Evolutionary conservation across 805 yeast species (phyloP).

Genomic region (Metschnikowia vanudenii): DNA sequence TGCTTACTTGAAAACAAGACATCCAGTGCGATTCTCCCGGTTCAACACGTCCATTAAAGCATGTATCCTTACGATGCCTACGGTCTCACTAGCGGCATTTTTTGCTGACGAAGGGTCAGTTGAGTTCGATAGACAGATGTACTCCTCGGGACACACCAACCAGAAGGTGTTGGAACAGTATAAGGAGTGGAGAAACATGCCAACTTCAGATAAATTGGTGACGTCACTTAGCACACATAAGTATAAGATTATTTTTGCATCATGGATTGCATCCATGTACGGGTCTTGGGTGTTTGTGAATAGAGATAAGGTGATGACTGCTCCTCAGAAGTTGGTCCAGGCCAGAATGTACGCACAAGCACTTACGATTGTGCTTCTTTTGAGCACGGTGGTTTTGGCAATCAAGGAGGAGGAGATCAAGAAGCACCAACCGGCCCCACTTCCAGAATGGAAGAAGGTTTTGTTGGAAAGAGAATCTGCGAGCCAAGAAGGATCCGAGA

Average conservation of each 20-base stretch:
- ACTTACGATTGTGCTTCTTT: slow-evolving; percentile 27
- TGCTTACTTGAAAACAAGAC: slow-evolving; percentile 32
- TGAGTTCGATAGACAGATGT: slow-evolving; percentile 41
- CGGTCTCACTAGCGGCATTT: slow-evolving; percentile 37
- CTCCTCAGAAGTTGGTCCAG: slow-evolving; percentile 29
- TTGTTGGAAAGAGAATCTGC: slow-evolving; percentile 16
- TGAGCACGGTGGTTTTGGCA: slow-evolving; percentile 28
- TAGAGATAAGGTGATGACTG: slow-evolving; percentile 28
- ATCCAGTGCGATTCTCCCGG: slow-evolving; percentile 32
- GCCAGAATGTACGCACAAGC: slow-evolving; percentile 34
- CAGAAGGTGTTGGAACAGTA: slow-evolving; percentile 33
- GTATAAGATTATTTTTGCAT: slow-evolving; percentile 34
- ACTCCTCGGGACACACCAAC: slow-evolving; percentile 30
- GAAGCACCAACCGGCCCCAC: slow-evolving; percentile 22
- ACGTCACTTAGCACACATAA: slow-evolving; percentile 31
- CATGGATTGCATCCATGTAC: slow-evolving; percentile 42
- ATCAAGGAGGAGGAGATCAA: slow-evolving; percentile 26
- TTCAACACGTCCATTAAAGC: slow-evolving; percentile 41
- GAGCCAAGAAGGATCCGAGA: not conserved
- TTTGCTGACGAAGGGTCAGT: slow-evolving; percentile 47
- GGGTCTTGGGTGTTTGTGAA: slow-evolving; percentile 30
- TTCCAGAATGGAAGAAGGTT: slow-evolving; percentile 27
- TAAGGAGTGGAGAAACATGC: slow-evolving; percentile 34
- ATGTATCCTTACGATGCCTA: slow-evolving; percentile 39
- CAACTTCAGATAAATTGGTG: slow-evolving; percentile 30